Percentiles rank a stretch among this genome's conserved stretches.
These are phyloP conservation scores for Venturia pyrina DNA, from an alignment of 2,329 filamentous ascomycete species.

Conservation along the genomic window DNA sequence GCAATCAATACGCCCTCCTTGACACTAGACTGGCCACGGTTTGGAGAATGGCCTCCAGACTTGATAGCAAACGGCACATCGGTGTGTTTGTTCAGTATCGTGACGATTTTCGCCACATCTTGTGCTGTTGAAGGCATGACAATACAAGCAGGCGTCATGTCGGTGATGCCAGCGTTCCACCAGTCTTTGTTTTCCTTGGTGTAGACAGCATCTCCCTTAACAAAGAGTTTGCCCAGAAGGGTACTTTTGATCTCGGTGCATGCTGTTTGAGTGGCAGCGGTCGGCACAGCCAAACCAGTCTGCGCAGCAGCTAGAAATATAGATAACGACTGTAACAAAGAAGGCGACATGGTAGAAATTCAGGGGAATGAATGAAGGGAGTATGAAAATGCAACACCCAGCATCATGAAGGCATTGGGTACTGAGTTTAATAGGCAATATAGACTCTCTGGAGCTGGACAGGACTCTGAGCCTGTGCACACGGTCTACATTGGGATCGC, in stretches of 20 bases:
- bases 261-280: background rate
- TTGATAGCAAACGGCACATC: conserved; percentile 28
- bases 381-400: rapidly evolving
- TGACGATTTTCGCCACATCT: conserved; percentile 26
- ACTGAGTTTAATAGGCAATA: background rate
- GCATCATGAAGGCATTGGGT: too few relatives aligned
- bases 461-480: too few relatives aligned
- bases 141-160: conserved; percentile 26
- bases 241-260: conserved; percentile 5
- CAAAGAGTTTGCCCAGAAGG: background rate
- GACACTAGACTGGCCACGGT: conserved; percentile 25
- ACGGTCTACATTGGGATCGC: too few relatives aligned
- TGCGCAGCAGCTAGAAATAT: background rate
- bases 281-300: background rate
- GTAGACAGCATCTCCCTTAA: background rate
- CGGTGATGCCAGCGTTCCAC: conserved; percentile 25
- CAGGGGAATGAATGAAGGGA: background rate
- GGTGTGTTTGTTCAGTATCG: conserved; percentile 22
- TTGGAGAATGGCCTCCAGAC: conserved; percentile 32
- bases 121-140: conserved; percentile 24
- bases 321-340: background rate
- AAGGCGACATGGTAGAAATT: background rate
- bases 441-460: background rate
- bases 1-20: conserved; percentile 29
- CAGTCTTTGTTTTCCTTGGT: conserved; percentile 18